Evolutionary conservation across 495 filamentous ascomycete genomes (phyloP).

Genomic region (Lepidopterella palustris): DNA sequence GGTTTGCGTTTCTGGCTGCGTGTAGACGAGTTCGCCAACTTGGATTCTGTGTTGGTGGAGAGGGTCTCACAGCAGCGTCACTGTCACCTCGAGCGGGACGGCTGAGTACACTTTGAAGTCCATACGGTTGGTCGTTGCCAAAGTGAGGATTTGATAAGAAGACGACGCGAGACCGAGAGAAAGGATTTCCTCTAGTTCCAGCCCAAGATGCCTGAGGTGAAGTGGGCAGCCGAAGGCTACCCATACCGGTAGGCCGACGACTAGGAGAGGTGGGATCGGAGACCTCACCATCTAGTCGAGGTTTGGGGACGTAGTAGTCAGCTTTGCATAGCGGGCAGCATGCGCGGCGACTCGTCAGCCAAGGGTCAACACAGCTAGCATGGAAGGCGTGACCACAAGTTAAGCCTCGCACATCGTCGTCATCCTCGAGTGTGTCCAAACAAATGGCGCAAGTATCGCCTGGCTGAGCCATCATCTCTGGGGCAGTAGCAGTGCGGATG

Average conservation of each 20-base stretch:
- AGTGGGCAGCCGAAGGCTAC: constrained; percentile 21
- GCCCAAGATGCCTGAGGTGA: constrained; percentile 17
- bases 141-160: constrained; percentile 1
- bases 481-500: constrained; percentile 72
- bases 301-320: constrained; percentile 90
- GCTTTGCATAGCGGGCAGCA: constrained; percentile 97
- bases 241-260: constrained; percentile 13
- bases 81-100: constrained; percentile 8
- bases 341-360: constrained; percentile 85
- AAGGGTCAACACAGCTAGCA: constrained; percentile 87
- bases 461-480: constrained; percentile 75
- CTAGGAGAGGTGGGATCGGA: constrained; percentile 5
- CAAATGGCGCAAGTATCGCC: constrained; percentile 97
- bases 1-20: background rate
- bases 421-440: constrained; percentile 84
- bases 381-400: constrained; percentile 97
- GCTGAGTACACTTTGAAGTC: constrained; percentile 3
- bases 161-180: constrained; percentile 22
- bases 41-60: background rate
- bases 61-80: background rate
- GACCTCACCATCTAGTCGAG: constrained; percentile 46
- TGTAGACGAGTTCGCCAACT: constrained; percentile 9
- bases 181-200: constrained; percentile 17
- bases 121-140: background rate
- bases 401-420: constrained; percentile 90